Evolutionary conservation across 768 basidiomycete species (phyloP).

Genomic region (Leccinum barrowsii): DNA sequence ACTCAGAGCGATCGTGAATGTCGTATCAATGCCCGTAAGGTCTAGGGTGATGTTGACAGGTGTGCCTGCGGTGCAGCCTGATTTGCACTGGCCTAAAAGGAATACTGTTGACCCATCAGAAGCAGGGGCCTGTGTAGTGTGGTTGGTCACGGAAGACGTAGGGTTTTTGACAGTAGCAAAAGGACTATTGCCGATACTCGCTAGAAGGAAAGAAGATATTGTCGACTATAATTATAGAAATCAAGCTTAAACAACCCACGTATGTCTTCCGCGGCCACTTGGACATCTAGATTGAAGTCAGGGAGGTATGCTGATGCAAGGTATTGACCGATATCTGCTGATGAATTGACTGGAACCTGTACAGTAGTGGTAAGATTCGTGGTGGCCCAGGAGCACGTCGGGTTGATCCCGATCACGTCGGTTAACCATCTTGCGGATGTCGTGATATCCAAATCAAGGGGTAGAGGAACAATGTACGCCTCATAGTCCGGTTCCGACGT

Average conservation of each 20-base stretch:
- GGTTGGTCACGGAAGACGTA: slow-evolving; percentile 12
- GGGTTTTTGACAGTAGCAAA: slow-evolving; percentile 12
- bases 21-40: slow-evolving; percentile 7
- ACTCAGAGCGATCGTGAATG: slow-evolving; percentile 10
- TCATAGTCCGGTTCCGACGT: slow-evolving; percentile 14
- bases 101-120: slow-evolving; percentile 25
- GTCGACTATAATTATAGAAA: background rate
- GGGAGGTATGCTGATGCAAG: slow-evolving; percentile 14
- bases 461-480: slow-evolving; percentile 20
- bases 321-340: background rate
- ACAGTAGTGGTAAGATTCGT: slow-evolving; percentile 24
- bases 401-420: slow-evolving; percentile 27
- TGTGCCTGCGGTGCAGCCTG: slow-evolving; percentile 8
- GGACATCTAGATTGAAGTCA: slow-evolving; percentile 19
- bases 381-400: slow-evolving; percentile 25
- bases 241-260: slow-evolving; percentile 6
- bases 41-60: slow-evolving; percentile 9
- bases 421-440: slow-evolving; percentile 26
- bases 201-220: background rate
- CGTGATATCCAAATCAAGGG: slow-evolving; percentile 14
- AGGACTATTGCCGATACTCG: background rate
- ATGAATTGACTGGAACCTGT: slow-evolving; percentile 10
- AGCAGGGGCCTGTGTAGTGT: slow-evolving; percentile 14
- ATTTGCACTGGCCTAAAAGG: slow-evolving; percentile 18
- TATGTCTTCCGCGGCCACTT: background rate